Percentiles rank a stretch among this genome's conserved stretches.
These are phyloP conservation scores for Melanomma pulvis-pyrius DNA, from an alignment of 495 filamentous ascomycete genomes.

Conservation along the genomic window DNA sequence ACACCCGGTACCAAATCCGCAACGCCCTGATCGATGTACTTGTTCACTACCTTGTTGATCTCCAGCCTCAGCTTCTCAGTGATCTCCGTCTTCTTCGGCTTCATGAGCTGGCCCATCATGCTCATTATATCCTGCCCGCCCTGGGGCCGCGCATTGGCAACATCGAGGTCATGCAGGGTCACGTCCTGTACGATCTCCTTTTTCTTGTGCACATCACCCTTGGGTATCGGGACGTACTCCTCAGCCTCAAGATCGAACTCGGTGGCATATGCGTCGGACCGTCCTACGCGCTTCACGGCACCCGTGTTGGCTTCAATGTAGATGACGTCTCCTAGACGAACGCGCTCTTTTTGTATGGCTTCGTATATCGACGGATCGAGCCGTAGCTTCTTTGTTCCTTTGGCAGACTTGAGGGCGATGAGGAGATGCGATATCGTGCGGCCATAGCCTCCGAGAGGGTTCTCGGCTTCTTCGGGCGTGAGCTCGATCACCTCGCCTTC, in stretches of 20 bases:
- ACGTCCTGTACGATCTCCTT: constrained; percentile 99
- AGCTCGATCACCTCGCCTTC: constrained; percentile 96
- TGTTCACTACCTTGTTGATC: constrained; percentile 98
- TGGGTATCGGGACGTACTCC: constrained; percentile 97
- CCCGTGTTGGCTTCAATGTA: constrained; percentile 99
- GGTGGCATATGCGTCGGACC: constrained; percentile 93
- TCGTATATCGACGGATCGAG: constrained; percentile 98
- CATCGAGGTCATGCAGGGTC: constrained; percentile 92
- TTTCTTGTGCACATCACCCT: constrained; percentile 99
- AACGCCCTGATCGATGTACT: constrained; percentile 98
- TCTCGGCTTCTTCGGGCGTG: constrained; percentile 96
- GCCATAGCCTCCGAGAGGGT: constrained; percentile 92
- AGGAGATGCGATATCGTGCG: constrained; percentile 90
- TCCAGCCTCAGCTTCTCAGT: constrained; percentile 93
- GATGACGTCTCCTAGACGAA: constrained; percentile 94
- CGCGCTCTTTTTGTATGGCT: constrained; percentile 96
- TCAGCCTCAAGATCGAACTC: constrained; percentile 98
- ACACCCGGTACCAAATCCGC: constrained; percentile 96
- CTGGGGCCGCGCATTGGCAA: constrained; percentile 91
- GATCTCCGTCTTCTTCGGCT: constrained; percentile 98
- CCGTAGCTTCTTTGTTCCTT: constrained; percentile 94
- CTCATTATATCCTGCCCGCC: constrained; percentile 99
- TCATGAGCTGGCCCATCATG: constrained; percentile 99
- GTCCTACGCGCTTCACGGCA: constrained; percentile 91
- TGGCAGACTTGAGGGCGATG: constrained; percentile 85